phyloP scores from a whole-genome alignment of 1,284 basidiomycete species.

The Lentinus polychrous region DNA sequence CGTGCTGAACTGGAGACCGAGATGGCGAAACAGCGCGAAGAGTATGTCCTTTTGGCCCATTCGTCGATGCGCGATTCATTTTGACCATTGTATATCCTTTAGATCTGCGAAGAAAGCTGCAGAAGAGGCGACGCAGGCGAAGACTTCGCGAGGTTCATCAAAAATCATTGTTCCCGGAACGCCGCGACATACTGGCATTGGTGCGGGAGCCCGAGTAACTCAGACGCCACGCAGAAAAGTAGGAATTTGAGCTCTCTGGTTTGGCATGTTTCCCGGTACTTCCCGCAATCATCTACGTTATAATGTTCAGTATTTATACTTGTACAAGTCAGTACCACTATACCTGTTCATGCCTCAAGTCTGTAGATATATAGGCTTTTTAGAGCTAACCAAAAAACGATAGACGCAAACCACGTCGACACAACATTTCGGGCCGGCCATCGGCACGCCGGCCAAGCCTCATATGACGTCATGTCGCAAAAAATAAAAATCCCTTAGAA shows the following conservation, averaged over 20 bases:
- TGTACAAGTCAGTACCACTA: too few relatives aligned
- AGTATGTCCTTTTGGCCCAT: conserved; percentile 43
- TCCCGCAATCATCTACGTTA: too few relatives aligned
- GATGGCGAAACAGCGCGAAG: conserved; percentile 82
- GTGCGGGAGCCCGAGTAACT: conserved; percentile 52
- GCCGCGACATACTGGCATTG: conserved; percentile 67
- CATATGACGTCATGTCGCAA: too few relatives aligned
- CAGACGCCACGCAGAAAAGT: conserved; percentile 58
- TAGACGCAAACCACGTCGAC: too few relatives aligned
- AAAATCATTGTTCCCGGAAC: conserved; percentile 78
- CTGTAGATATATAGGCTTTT: too few relatives aligned
- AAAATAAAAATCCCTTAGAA: too few relatives aligned
- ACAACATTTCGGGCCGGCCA: too few relatives aligned
- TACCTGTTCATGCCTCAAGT: too few relatives aligned
- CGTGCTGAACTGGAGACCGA: conserved; percentile 85
- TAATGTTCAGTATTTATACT: too few relatives aligned
- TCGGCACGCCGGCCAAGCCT: too few relatives aligned
- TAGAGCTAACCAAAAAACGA: too few relatives aligned
- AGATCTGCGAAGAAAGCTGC: conserved; percentile 61
- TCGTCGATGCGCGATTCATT: not conserved
- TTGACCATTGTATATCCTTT: conserved; percentile 8
- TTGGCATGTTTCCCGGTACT: too few relatives aligned
- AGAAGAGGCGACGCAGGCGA: conserved; percentile 56
- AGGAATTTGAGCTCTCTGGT: conserved; percentile 22
- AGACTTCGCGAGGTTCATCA: conserved; percentile 53